Evolutionary conservation across 192 early-diverging fungal genomes (phyloP), one percentile per base, ranked within the genome.

Genomic region (Fimicolochytrium jonesii): DNA sequence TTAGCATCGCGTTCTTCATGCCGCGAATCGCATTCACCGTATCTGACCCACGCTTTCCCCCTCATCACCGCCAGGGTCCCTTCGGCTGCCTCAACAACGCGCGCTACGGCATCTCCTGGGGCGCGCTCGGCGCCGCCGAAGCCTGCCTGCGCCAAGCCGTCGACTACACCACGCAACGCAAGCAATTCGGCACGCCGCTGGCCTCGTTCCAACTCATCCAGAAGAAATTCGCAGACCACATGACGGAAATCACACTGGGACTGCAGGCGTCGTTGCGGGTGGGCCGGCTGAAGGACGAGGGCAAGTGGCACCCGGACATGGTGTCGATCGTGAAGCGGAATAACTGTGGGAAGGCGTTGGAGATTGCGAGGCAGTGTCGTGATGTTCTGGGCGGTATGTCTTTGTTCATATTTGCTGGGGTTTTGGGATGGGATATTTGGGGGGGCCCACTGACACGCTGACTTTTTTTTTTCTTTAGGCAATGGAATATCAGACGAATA

Each of bases 21-120:
- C 9, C 9, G 9, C 9, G 37, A n/a, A n/a, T 41, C 7, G 46
- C 9, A 20, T 48, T 48, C 20, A 48, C n/a, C 20, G 20, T 20
- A 9, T 48, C 46, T 9, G 7, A 9, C 22, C 46, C 7, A 20
- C 25, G 46, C 7, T 48, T 20, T 6, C 13, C 23, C 43, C 23
- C 15, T 44, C 3, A 5, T 44, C 15, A 6, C 43, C 43, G 7
- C 37, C 87, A 89, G 77, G 95, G 95, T 25, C 94, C 95, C 4
- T 98, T 98, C 63, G 92, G 93, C 46, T 98, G 94, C 68, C 79
- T 98, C 3, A 98, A 98, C 80, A 96, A 97, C 70, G 95, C 95
- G 15, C 86, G 95, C 7, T 95, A 86, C 63, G 95, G 95, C 46
- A 98, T 98, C 60, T 78, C 93, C 3, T 98, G 95, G 95, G 95